Base-by-base conservation (phyloP, 495 filamentous ascomycete species). In the Xylaria curta region DNA sequence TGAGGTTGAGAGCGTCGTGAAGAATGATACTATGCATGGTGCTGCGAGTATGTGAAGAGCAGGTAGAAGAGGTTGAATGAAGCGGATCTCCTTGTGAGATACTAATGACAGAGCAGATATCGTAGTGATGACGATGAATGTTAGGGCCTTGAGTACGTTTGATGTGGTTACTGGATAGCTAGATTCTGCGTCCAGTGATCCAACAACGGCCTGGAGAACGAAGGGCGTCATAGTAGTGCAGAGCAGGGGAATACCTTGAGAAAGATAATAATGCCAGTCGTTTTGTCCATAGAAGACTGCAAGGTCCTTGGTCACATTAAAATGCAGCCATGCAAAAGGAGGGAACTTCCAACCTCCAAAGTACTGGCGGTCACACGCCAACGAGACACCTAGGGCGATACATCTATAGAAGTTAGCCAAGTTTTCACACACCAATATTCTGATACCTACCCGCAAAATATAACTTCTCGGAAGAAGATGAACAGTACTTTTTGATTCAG, bases 61-160 rank as follows among this genome's bases (percentile, higher is more conserved):
- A 5, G 96, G 96, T 0, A 99, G 86, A 49, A 98, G 87, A 6
- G 96, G 97, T 77, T 97, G 97, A 73, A 98, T 92, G 82, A 99
- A 99, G 73, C 96, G 94, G 72, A 97, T 92, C 88, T 99, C 96
- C 81, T 99, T 99, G 83, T 99, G 96, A 33, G 95, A 89, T 68
- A 99, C 92, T 17, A 93, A 71, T 10, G 93, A 97, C 24, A 98
- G 88, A 24, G 84, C 78, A 0, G 82, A 73, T 28, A 91, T 86
- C 73, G 94, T 91, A 36, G 87, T 72, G 42, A 93, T 46, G 42
- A 88, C 84, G 0, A 90, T 85, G 19, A 85, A 84, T 44, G 90
- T 87, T 19, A 97, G 82, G 58, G 92, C 89, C 66, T 85, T 85
- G 61, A 84, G 78, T 13, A 82, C 77, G 51, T 84, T 84, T 59